Evolutionary conservation across 805 yeast genomes (phyloP).

Genomic region (Candida loeiensis): DNA sequence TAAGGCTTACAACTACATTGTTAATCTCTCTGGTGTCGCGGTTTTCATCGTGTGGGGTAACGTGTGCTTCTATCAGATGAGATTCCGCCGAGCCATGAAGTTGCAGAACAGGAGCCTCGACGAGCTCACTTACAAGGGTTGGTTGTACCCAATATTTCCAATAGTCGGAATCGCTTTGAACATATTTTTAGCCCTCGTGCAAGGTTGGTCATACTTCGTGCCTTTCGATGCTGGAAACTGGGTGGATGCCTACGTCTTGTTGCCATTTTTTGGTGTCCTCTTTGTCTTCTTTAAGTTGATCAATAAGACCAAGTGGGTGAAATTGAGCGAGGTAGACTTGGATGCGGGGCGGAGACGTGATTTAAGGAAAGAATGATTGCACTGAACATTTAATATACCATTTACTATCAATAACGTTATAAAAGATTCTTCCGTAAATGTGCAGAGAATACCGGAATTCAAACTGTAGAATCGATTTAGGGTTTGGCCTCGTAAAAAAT

Average conservation of each 20-base stretch:
- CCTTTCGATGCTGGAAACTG: slow-evolving; percentile 49
- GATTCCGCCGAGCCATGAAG: slow-evolving; percentile 49
- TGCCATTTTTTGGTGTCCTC: slow-evolving; percentile 52
- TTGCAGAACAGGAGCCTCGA: slow-evolving; percentile 33
- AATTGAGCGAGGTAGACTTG: slow-evolving; percentile 45
- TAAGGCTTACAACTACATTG: slow-evolving; percentile 56
- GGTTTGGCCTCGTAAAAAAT: neutral
- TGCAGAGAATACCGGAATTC: no score
- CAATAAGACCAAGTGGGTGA: slow-evolving; percentile 41
- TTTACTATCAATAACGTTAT: no score
- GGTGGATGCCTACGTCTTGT: slow-evolving; percentile 58
- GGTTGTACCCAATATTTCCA: slow-evolving; percentile 50
- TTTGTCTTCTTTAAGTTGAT: slow-evolving; percentile 36
- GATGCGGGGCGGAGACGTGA: slow-evolving; percentile 41
- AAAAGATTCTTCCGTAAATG: no score
- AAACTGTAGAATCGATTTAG: no score
- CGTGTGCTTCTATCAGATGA: slow-evolving; percentile 51
- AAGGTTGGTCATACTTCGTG: slow-evolving; percentile 62
- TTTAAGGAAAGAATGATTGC: neutral
- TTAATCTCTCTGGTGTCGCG: slow-evolving; percentile 62
- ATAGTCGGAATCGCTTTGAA: slow-evolving; percentile 48
- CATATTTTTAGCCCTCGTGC: slow-evolving; percentile 53
- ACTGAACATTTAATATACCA: no score
- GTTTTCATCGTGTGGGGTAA: slow-evolving; percentile 68
- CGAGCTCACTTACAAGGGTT: slow-evolving; percentile 35